Evolutionary conservation across 306 rosid genomes (phyloP), one percentile per base, ranked within the genome.

Genomic region (Citrullus colocynthis): DNA sequence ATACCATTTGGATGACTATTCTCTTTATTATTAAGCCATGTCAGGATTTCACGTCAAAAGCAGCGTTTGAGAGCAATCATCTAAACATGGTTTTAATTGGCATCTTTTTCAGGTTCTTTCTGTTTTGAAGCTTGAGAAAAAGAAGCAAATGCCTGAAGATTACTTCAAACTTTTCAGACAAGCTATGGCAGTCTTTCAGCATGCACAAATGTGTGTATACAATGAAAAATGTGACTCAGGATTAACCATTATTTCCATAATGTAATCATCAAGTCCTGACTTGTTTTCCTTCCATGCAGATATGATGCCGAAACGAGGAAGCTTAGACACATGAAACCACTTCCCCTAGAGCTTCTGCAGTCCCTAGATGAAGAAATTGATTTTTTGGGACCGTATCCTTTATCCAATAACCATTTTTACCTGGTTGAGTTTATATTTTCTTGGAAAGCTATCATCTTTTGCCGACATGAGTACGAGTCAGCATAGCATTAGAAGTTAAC

Each of bases 311-410:
- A 81, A 20, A 67, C 79, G 65, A 92, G 89, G 85, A 88, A 78
- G 74, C 96, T 94, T 76, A 90, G 78, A 83, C 97, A 90, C 78
- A 82, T 92, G 88, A 90, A 79, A 74, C 96, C 93, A 20, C 84
- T 94, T 83, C 86, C 95, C 2, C 75, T 76, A 71, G 54, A 77
- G 54, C 88, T 87, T 83, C 85, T 87, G 4, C 84, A 86, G 77
- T 88, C 87, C 77, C 84, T 86, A 63, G 86, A 85, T 28, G 86
- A 90, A 79, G 86, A 87, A 55, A 83, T 90, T 36, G 92, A 90
- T 82, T 94, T 92, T 80, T 82, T 94, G 85, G 98, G 98, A 85
- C 98, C 91, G 97, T 92, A 94, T 94, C 98, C 94, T 88, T 75
- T 39, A 42, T 70, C 37, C 58, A 21, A 24, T 20, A 42, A 69